Evolutionary conservation across 768 basidiomycete genomes (phyloP), one percentile per base, ranked within the genome.

Genomic region (Lyophyllum decastes): DNA sequence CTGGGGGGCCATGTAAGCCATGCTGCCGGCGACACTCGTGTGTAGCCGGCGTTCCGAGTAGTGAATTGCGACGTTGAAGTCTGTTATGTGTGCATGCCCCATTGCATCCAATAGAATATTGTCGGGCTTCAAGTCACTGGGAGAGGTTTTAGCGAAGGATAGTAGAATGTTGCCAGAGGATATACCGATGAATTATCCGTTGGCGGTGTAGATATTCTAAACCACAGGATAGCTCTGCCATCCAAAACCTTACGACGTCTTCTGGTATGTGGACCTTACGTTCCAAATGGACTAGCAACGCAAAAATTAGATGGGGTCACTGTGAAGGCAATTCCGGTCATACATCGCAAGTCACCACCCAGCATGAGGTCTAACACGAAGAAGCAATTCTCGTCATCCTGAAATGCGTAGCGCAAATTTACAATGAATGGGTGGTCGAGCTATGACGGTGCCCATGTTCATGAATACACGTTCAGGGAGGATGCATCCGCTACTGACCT

Each of bases 1-100:
- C 72, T 99, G 94, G 0, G 96, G 95, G 10, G 95, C 95, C 97
- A 99, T 99, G 76, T 99, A 99, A 0, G 97, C 96, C 94, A 99
- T 95, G 67, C 92, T 95, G 3, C 97, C 97, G 7, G 97, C 96
- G 16, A 99, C 91, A 58, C 92, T 94, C 0, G 92, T 94, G 72
- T 98, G 89, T 59, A 90, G 67, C 34, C 95, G 84, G 52, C 89
- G 82, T 58, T 93, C 91, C 11, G 95, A 96, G 70, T 94, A 98
- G 72, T 98, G 96, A 8, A 98, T 96, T 22, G 96, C 97, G 63
- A 99, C 95, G 68, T 99, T 99, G 78, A 99, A 97, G 75, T 99
- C 97, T 9, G 97, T 98, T 65, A 99, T 78, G 69, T 98, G 96
- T 1, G 93, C 96, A 69, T 99, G 95, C 0, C 97, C 97, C 67